Evolutionary conservation across 2,329 filamentous ascomycete species (phyloP), one percentile per base, ranked within the genome.

Genomic region (Fusarium sulawesiense): DNA sequence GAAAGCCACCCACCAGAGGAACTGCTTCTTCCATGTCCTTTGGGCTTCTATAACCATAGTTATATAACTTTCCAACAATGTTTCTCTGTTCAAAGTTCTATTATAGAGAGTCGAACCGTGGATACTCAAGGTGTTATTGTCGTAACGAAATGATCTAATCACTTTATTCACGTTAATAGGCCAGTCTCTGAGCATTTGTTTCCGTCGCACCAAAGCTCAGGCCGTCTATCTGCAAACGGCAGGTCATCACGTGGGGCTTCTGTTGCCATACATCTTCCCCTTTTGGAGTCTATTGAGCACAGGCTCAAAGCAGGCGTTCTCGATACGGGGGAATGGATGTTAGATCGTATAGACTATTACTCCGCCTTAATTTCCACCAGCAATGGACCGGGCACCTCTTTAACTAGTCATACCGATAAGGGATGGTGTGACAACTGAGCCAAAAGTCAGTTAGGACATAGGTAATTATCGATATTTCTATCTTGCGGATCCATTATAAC

Each of bases 321-420:
- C 29, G 20, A 32, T 50, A 29, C 32, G 23, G 41, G 23, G 34
- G 18, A n/a, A 37, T 37, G 18, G 56, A 51, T 48, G 21, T 55
- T 45, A 30, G 44, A 34, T 53, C 23, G n/a, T 23, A 51, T 25
- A 37, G 34, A 37, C 34, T 37, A 20, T 16, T 45, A n/a, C 64
- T 68, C 58, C 41, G 64, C 50, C 25, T 56, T 37, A 68, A 65
- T 68, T 65, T 68, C 65, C 66, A 56, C 40, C 30, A 20, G 56
- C 14, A 37, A 27, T 21, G 5, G 20, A 54, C 6, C 18, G 20
- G 25, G 34, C 13, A 53, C 9, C 49, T 37, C 34, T 37, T 37
- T 37, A 37, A n/a, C 34, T 37, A 37, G n/a, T 41, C 25, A 12
- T 29, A 13, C 32, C n/a, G n/a, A 29, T 4, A 20, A 21, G 18